Evolutionary conservation across 805 yeast genomes (phyloP).

Genomic region (Sugiyamaella smithiae): DNA sequence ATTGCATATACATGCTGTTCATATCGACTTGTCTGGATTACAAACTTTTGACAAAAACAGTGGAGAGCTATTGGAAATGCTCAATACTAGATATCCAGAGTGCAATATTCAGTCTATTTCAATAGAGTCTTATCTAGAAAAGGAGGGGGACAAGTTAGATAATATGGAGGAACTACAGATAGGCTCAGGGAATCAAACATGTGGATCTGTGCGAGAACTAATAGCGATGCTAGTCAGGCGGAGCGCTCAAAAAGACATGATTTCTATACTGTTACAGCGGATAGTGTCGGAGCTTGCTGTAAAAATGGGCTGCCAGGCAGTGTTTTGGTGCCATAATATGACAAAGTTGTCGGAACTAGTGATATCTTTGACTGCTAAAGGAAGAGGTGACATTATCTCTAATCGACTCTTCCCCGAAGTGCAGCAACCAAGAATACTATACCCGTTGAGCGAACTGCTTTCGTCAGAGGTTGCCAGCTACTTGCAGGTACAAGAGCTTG

Average conservation of each 20-base stretch:
- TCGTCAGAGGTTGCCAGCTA: constrained; percentile 64
- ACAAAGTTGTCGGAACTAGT: constrained; percentile 77
- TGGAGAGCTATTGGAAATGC: constrained; percentile 23
- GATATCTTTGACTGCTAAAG: constrained; percentile 77
- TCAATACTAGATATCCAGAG: constrained; percentile 32
- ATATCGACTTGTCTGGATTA: constrained; percentile 36
- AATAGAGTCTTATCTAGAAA: constrained; percentile 10
- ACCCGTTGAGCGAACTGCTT: constrained; percentile 76
- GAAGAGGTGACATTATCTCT: constrained; percentile 73
- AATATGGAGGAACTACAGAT: constrained; percentile 1
- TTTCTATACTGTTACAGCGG: constrained; percentile 25
- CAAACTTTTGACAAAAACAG: constrained; percentile 13
- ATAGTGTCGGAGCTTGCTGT: constrained; percentile 40
- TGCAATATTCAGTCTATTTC: constrained; percentile 13
- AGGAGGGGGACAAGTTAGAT: constrained; percentile 6
- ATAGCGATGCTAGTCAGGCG: constrained; percentile 15
- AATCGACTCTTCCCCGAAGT: constrained; percentile 22
- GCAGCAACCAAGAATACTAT: constrained; percentile 46
- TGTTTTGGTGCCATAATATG: constrained; percentile 76
- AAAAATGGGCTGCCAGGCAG: constrained; percentile 47
- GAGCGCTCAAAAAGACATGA: constrained; percentile 25
- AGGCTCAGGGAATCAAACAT: background rate
- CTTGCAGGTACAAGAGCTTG: constrained; percentile 41
- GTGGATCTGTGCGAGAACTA: constrained; percentile 5
- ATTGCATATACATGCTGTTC: constrained; percentile 54